Percentiles rank a stretch among this genome's conserved stretches.
Evolutionary conservation across 140 eudicot species (phyloP).

Genomic region (Anethum foeniculum): DNA sequence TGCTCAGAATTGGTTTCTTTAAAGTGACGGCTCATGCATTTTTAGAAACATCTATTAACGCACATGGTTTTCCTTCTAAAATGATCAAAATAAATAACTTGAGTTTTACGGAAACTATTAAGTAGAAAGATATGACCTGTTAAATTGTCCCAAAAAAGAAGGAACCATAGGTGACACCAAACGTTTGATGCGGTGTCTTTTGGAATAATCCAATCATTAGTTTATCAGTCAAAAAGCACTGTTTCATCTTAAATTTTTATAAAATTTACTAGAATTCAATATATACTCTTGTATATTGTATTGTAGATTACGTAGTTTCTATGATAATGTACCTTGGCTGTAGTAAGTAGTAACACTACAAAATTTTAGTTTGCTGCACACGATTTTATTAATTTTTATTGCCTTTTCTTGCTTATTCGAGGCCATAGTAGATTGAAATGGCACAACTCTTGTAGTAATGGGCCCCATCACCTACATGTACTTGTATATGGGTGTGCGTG

Average conservation of each 20-base stretch:
- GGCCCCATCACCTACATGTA: neutral
- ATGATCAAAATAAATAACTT: neutral
- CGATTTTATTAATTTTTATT: neutral
- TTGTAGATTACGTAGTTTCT: neutral
- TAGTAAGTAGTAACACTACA: neutral
- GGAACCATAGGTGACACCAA: neutral
- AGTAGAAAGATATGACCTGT: neutral
- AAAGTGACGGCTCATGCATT: neutral
- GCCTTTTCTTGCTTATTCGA: neutral
- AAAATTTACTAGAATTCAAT: neutral
- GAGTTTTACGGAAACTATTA: neutral
- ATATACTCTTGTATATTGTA: neutral
- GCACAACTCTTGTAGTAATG: neutral
- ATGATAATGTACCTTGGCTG: neutral
- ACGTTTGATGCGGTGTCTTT: neutral
- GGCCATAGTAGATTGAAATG: neutral
- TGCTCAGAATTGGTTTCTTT: neutral
- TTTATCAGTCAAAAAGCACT: neutral
- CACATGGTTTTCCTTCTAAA: neutral
- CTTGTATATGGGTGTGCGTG: neutral
- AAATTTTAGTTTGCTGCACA: neutral
- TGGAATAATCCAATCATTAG: neutral
- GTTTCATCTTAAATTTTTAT: neutral
- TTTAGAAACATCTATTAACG: neutral
- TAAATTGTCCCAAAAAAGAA: neutral